Percentiles rank a stretch among this genome's conserved stretches.
Evolutionary conservation across 176 grass and related monocot species (phyloP).

Genomic region (Panicum miliaceum): DNA sequence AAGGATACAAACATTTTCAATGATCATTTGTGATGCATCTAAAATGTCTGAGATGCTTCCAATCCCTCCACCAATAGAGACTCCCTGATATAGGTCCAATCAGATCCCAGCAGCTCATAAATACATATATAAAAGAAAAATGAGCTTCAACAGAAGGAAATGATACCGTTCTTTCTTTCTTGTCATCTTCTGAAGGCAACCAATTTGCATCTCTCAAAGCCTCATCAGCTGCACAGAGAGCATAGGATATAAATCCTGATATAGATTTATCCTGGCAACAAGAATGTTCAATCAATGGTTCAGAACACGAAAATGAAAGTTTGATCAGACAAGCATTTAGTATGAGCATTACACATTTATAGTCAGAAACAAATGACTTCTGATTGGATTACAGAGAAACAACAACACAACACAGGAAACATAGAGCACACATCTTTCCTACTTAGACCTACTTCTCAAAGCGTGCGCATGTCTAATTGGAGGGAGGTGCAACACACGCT

Average conservation of each 20-base stretch:
- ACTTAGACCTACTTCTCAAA: neutral
- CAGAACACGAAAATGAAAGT: conserved; percentile 4
- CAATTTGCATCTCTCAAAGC: conserved; percentile 90
- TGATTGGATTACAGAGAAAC: neutral
- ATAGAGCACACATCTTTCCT: neutral
- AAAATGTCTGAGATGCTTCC: conserved; percentile 91
- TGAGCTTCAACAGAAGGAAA: conserved; percentile 7
- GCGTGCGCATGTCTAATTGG: neutral
- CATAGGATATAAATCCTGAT: conserved; percentile 87
- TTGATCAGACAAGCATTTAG: neutral
- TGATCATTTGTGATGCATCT: conserved; percentile 74
- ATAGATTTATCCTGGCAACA: conserved; percentile 85
- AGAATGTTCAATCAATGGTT: conserved; percentile 43
- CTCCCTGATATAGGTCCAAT: conserved; percentile 71
- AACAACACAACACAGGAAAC: neutral
- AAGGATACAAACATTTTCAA: conserved; percentile 72
- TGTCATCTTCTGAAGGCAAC: conserved; percentile 62
- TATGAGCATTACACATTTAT: neutral
- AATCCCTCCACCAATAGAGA: conserved; percentile 86
- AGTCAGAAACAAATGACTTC: neutral
- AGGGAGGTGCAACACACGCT: neutral
- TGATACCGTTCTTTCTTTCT: conserved; percentile 85
- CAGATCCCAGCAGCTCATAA: conserved; percentile 12
- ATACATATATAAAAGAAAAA: neutral
- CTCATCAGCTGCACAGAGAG: conserved; percentile 91